Base-by-base conservation (phyloP, 257 asterid genomes). In the Echium plantagineum region DNA sequence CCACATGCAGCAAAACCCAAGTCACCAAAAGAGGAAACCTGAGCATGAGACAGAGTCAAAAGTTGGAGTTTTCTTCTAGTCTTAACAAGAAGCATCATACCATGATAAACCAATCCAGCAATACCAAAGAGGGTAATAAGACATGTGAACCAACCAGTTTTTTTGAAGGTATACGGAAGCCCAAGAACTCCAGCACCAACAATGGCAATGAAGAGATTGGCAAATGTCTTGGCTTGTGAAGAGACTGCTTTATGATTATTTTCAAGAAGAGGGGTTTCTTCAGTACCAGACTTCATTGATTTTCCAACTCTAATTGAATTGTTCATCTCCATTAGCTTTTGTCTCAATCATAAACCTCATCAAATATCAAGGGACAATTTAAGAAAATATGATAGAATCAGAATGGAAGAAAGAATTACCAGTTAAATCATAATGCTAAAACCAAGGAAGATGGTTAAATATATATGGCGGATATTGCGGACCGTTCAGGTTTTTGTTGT, bases 161-260 rank as follows among this genome's bases (percentile, higher is more conserved):
- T 65, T 63, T 52, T 70, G 57, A 70, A 70, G 2, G 75, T 70
- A 5, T 70, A 70, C n/a, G 75, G 75, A 4, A 70, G 63, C 0
- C 75, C 75, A 19, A 70, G 70, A 8, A 70, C 75, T 9, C 75
- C 75, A 7, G 75, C 75, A 17, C 75, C 75, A 9, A 70, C 75
- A 15, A 70, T 59, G 38, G 75, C 70, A 20, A 70, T 70, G 48
- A 70, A 64, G 7, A 70, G 59, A 38, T 70, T 70, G 22, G 67
- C 75, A 49, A 65, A 64, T 6, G 75, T 64, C 28, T 70, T 70
- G 21, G 63, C 57, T 15, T 53, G 57, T 64, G 66, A 63, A 12
- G 75, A 70, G 7, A 28, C 6, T 28, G 32, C 51, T 15, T 51
- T 53, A 10, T 35, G 16, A 6, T 64, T 42, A 10, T 10, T 30